Base-by-base conservation (phyloP, 2,329 filamentous ascomycete species). In the Sporothrix pseudoabietina region DNA sequence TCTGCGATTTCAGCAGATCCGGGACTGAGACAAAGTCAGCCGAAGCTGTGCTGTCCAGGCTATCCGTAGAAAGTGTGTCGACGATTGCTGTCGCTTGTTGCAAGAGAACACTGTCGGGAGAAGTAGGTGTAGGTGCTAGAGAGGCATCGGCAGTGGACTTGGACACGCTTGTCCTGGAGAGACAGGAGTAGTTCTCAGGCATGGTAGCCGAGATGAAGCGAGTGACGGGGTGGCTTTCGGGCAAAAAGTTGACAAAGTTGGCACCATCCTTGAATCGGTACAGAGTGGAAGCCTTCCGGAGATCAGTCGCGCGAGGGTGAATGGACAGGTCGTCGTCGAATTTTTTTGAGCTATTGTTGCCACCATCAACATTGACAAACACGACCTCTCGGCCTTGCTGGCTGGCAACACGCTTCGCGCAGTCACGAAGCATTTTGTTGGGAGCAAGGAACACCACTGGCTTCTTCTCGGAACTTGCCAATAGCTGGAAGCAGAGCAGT, bases 241-340 rank as follows among this genome's bases (percentile, higher is more conserved):
- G 77, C 0, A 81, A 75, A 57, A 84, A 81, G 73, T 83, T 78
- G 71, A 83, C 77, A 6, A 84, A 71, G 4, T 52, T 0, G 78
- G 79, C 69, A 80, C 69, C 73, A 0, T 9, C 49, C 8, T 26
- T 30, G 16, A 66, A 65, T 0, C 26, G 30, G 30, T 44, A 72
- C 4, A 75, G 52, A 0, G 30, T 39, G 19, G 73, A n/a, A 12
- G 35, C 32, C 16, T 71, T 41, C 9, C 71, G 65, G 6, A 32
- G 4, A 4, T 47, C 10, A 2, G 75, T 73, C n/a, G 65, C 52
- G 7, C 49, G 71, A 0, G 73, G 44, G 12, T 74, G 61, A 6
- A 81, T 22, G 7, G 16, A 30, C 12, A 71, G 3, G 16, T 19
- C 32, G 16, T 12, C 35, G 4, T 3, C 9, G 5, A 16, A 26